phyloP scores from a whole-genome alignment of 2,329 filamentous ascomycete species.

The Colletotrichum lini region DNA sequence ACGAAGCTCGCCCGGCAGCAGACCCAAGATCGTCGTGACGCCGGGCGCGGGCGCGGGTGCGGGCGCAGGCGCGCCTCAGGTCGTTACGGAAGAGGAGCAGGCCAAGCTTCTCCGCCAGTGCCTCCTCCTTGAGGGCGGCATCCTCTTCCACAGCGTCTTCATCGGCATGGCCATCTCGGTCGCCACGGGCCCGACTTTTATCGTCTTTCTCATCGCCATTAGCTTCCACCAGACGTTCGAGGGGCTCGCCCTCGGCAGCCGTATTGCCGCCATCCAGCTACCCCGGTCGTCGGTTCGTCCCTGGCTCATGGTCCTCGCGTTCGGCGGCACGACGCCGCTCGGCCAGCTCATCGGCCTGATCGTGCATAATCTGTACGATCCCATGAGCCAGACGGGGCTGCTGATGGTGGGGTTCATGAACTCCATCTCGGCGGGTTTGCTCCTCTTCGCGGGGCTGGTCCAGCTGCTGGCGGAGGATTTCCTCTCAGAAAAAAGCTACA shows the following conservation, averaged over 20 bases:
- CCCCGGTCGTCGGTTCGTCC: constrained; percentile 80
- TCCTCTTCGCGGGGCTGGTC: constrained; percentile 87
- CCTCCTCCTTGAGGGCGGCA: constrained; percentile 84
- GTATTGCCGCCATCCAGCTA: constrained; percentile 88
- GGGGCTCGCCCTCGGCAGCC: constrained; percentile 86
- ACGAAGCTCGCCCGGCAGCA: constrained; percentile 49
- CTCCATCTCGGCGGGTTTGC: constrained; percentile 83
- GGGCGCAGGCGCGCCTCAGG: constrained; percentile 20
- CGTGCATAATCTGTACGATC: constrained; percentile 85
- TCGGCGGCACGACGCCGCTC: constrained; percentile 75
- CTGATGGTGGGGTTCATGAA: constrained; percentile 91
- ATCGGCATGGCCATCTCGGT: constrained; percentile 91
- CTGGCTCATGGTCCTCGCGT: constrained; percentile 86
- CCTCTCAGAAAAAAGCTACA: constrained; percentile 81
- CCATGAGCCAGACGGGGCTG: constrained; percentile 80
- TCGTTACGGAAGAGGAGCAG: constrained; percentile 67
- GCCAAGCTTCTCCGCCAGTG: constrained; percentile 82
- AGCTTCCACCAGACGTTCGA: constrained; percentile 92
- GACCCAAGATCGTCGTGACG: constrained; percentile 40
- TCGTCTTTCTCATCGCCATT: constrained; percentile 85
- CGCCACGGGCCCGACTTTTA: constrained; percentile 82
- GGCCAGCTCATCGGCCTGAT: constrained; percentile 81
- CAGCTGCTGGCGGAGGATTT: constrained; percentile 91
- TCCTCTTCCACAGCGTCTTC: constrained; percentile 88
- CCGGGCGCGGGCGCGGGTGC: background rate